phyloP scores from a whole-genome alignment of 2,329 filamentous ascomycete genomes.

The Fusarium succisae region DNA sequence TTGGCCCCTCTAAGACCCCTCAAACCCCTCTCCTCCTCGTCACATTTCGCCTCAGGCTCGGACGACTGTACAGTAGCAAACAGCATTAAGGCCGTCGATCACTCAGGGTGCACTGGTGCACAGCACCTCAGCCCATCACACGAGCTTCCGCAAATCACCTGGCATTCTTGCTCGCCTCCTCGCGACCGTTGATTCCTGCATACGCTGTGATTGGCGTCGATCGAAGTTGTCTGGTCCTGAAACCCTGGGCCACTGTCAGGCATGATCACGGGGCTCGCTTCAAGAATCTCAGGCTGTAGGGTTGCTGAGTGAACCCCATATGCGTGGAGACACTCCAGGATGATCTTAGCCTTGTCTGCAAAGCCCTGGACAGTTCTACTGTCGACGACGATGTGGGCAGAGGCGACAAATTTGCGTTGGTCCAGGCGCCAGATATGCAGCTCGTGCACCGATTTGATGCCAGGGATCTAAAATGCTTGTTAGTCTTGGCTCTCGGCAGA shows the following conservation, averaged over 20 bases:
- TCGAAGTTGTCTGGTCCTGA: slow-evolving; percentile 13
- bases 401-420: slow-evolving; percentile 75
- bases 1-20: slow-evolving; percentile 25
- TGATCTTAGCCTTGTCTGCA: slow-evolving; percentile 66
- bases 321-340: slow-evolving; percentile 75
- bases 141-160: slow-evolving; percentile 60
- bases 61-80: background rate
- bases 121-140: slow-evolving; percentile 65
- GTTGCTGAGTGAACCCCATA: slow-evolving; percentile 79
- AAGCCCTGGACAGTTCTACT: slow-evolving; percentile 67
- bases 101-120: slow-evolving; percentile 31
- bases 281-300: slow-evolving; percentile 69
- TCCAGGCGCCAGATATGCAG: slow-evolving; percentile 79
- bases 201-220: slow-evolving; percentile 11
- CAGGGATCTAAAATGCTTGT: slow-evolving; percentile 64
- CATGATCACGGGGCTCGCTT: slow-evolving; percentile 16
- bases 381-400: slow-evolving; percentile 73
- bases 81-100: slow-evolving; percentile 27
- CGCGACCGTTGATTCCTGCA: slow-evolving; percentile 19
- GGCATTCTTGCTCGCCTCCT: slow-evolving; percentile 52
- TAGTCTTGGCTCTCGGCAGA: slow-evolving; percentile 3
- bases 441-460: slow-evolving; percentile 74
- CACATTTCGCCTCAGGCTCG: slow-evolving; percentile 1
- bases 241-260: slow-evolving; percentile 8
- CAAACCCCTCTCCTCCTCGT: slow-evolving; percentile 23